These are phyloP conservation scores for Aspergillus puulaauensis DNA, from an alignment of 2,329 filamentous ascomycete species.

Conservation along the genomic window DNA sequence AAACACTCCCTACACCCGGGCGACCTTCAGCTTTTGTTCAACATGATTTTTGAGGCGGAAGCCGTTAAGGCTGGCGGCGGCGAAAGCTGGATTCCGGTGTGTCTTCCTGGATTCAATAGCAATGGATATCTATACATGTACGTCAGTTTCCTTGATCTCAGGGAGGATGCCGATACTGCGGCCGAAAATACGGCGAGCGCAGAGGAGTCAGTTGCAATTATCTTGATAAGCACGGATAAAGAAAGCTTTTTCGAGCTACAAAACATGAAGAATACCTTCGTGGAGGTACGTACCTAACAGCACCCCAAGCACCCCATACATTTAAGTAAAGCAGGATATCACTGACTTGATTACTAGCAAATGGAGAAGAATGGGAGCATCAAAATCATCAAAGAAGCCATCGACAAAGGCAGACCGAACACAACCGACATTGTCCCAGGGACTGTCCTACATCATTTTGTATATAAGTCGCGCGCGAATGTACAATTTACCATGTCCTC, in stretches of 20 bases:
- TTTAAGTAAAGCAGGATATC: slow-evolving; percentile 24
- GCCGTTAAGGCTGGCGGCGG: slow-evolving; percentile 89
- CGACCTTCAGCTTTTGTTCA: slow-evolving; percentile 94
- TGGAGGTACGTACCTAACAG: slow-evolving; percentile 46
- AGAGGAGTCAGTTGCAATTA: slow-evolving; percentile 79
- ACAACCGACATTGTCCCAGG: slow-evolving; percentile 76
- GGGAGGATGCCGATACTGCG: slow-evolving; percentile 47
- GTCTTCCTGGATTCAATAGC: slow-evolving; percentile 95
- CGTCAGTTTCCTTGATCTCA: slow-evolving; percentile 83
- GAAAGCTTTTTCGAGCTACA: slow-evolving; percentile 91
- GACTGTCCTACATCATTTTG: slow-evolving; percentile 80
- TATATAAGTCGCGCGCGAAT: slow-evolving; percentile 92
- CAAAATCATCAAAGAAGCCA: slow-evolving; percentile 69
- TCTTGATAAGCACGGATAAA: slow-evolving; percentile 88
- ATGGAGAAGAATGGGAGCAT: slow-evolving; percentile 75
- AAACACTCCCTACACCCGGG: slow-evolving; percentile 94
- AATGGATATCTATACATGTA: slow-evolving; percentile 98
- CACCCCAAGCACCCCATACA: neutral
- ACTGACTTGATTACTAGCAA: slow-evolving; percentile 49
- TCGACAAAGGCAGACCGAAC: slow-evolving; percentile 67
- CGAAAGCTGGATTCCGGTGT: slow-evolving; percentile 96
- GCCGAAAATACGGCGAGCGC: slow-evolving; percentile 44
- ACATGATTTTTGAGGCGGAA: slow-evolving; percentile 97
- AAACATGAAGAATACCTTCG: slow-evolving; percentile 63
- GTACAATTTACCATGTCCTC: slow-evolving; percentile 95